Conservation (phyloP, 2,329 filamentous ascomycete species). For the Fusarium tuaranense region DNA sequence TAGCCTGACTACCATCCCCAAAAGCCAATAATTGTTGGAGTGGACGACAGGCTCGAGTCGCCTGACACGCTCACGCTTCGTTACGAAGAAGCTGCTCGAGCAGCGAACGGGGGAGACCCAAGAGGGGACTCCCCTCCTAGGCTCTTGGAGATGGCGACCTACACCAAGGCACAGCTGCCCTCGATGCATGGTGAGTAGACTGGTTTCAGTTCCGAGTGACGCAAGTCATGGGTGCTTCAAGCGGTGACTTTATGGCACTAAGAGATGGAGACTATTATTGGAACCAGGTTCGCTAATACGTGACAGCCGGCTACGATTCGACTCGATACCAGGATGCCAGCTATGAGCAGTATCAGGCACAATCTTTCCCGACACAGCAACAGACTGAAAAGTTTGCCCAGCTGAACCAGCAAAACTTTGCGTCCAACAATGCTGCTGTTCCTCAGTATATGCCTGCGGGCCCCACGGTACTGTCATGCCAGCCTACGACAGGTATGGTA, state of each 20-base stretch:
- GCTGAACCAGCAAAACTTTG: constrained; percentile 67
- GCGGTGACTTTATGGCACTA: neutral
- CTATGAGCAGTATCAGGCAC: constrained; percentile 65
- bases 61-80: constrained; percentile 67
- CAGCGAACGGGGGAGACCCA: constrained; percentile 65
- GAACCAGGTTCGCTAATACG: constrained; percentile 24
- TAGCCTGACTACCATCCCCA: constrained; percentile 67
- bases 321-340: constrained; percentile 69
- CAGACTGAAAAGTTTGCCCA: constrained; percentile 64
- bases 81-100: constrained; percentile 67
- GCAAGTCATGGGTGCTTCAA: constrained; percentile 38
- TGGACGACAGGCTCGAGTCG: constrained; percentile 68
- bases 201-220: neutral
- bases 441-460: constrained; percentile 73
- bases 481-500: constrained; percentile 74
- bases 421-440: constrained; percentile 71
- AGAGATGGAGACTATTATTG: neutral
- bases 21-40: constrained; percentile 66
- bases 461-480: constrained; percentile 75
- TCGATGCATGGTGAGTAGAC: constrained; percentile 82
- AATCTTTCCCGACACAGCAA: constrained; percentile 60
- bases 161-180: constrained; percentile 82
- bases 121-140: constrained; percentile 66
- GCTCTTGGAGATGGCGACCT: constrained; percentile 58
- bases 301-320: constrained; percentile 66